A percentile compares a stretch with the other conserved stretches of the same genome.
These are phyloP conservation scores for Penicillium riverlandense DNA, from an alignment of 495 filamentous ascomycete species.

Conservation along the genomic window DNA sequence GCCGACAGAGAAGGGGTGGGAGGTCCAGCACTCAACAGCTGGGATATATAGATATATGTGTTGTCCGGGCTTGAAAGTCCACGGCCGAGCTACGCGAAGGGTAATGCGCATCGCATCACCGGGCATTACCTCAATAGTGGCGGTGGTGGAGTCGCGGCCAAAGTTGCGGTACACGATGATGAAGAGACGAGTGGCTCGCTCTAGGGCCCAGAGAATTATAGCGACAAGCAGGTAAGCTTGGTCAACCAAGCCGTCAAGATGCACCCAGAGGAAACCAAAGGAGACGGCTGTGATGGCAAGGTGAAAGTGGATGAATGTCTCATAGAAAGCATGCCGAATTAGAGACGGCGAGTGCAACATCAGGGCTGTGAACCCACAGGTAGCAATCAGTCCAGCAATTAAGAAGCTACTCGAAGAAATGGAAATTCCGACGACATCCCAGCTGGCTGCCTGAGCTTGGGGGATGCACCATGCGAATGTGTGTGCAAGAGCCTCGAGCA, in stretches of 20 bases:
- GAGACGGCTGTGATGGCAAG: constrained; percentile 58
- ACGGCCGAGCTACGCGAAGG: constrained; percentile 66
- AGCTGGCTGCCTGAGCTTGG: constrained; percentile 59
- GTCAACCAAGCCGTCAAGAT: constrained; percentile 59
- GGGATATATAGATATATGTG: constrained; percentile 85
- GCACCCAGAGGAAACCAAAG: constrained; percentile 63
- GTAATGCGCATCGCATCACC: constrained; percentile 80
- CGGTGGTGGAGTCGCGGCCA: constrained; percentile 55
- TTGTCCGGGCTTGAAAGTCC: constrained; percentile 73
- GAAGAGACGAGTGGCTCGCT: constrained; percentile 57
- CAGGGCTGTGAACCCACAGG: constrained; percentile 46
- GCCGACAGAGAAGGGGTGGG: constrained; percentile 88
- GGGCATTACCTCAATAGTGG: constrained; percentile 66
- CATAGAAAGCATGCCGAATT: constrained; percentile 90
- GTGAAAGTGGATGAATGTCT: constrained; percentile 82
- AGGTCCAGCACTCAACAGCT: constrained; percentile 69
- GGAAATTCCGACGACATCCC: constrained; percentile 44
- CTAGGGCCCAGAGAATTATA: constrained; percentile 66
- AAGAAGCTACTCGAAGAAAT: constrained; percentile 46
- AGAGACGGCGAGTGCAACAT: constrained; percentile 63
- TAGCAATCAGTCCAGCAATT: constrained; percentile 45
- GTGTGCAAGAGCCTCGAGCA: constrained; percentile 57
- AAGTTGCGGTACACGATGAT: constrained; percentile 68
- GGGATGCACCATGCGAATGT: constrained; percentile 58
- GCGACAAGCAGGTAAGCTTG: constrained; percentile 59